Percentiles rank a stretch among this genome's conserved stretches.
Conservation (phyloP, 1,284 basidiomycete species). For the Uromyces viciae-fabae region DNA sequence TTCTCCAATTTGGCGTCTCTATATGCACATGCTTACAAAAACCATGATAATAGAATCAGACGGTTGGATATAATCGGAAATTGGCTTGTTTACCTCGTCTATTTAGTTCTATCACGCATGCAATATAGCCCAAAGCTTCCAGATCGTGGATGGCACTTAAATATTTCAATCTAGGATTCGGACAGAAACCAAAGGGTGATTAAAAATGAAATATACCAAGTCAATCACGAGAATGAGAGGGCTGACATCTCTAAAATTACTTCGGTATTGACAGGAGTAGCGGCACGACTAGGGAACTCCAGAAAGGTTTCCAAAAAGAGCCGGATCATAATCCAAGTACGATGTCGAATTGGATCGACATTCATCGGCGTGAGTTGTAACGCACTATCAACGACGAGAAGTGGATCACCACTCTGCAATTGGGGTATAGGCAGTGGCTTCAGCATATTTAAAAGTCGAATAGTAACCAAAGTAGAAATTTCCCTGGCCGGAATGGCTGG, state of each 20-base stretch:
- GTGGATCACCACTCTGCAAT: constrained; percentile 12
- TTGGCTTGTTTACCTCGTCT: constrained; percentile 19
- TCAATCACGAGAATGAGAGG: background rate
- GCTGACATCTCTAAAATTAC: constrained; percentile 33
- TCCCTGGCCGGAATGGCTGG: constrained; percentile 12
- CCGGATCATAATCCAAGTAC: constrained; percentile 26
- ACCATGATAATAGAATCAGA: too few species aligned
- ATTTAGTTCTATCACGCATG: constrained; percentile 35
- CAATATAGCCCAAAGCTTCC: constrained; percentile 40
- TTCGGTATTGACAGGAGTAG: background rate
- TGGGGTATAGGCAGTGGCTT: constrained; percentile 26
- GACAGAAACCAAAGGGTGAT: too few species aligned
- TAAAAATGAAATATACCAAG: background rate
- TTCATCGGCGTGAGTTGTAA: background rate
- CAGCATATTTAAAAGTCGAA: constrained; percentile 9
- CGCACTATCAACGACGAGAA: constrained; percentile 11
- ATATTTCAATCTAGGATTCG: constrained; percentile 13
- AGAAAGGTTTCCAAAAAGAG: constrained; percentile 13
- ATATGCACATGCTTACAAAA: too few species aligned
- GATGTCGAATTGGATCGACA: constrained; percentile 17
- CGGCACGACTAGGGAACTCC: background rate
- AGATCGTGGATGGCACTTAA: constrained; percentile 34
- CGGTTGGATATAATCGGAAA: background rate
- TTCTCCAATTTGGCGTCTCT: constrained; percentile 1
- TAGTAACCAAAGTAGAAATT: constrained; percentile 20